Conservation (phyloP, 2,329 filamentous ascomycete species). For the Colletotrichum tamarilloi region DNA sequence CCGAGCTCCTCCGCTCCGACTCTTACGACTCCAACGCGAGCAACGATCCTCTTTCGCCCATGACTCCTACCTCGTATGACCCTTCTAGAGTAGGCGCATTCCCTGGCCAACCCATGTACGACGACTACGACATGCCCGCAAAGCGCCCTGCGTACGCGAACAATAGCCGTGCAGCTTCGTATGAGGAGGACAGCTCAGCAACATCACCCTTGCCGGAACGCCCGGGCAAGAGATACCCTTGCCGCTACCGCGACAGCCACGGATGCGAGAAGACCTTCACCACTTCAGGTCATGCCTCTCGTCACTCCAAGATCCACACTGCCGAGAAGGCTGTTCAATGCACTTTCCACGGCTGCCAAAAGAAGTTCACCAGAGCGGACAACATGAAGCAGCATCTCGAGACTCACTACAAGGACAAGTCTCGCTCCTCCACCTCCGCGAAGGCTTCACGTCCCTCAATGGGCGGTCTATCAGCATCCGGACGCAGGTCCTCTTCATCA, state of each 20-base stretch:
- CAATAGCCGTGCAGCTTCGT: slow-evolving; percentile 59
- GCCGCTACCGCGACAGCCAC: slow-evolving; percentile 76
- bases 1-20: slow-evolving; percentile 68
- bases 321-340: slow-evolving; percentile 81
- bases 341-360: slow-evolving; percentile 76
- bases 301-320: slow-evolving; percentile 86
- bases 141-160: slow-evolving; percentile 57
- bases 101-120: slow-evolving; percentile 38
- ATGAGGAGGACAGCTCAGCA: slow-evolving; percentile 61
- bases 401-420: slow-evolving; percentile 77
- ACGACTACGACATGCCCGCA: slow-evolving; percentile 41
- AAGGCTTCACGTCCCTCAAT: slow-evolving; percentile 41
- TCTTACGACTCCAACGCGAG: slow-evolving; percentile 71
- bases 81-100: slow-evolving; percentile 51
- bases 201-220: slow-evolving; percentile 56
- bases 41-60: slow-evolving; percentile 62
- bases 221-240: slow-evolving; percentile 76
- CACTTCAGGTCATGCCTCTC: slow-evolving; percentile 85
- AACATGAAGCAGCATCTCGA: slow-evolving; percentile 90
- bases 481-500: slow-evolving; percentile 44
- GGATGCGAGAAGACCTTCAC: slow-evolving; percentile 85
- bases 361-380: slow-evolving; percentile 84
- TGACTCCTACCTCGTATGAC: slow-evolving; percentile 63
- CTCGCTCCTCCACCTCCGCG: slow-evolving; percentile 50
- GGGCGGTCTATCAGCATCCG: slow-evolving; percentile 39